These are phyloP conservation scores for Debaryomycetaceae sp. DNA, from an alignment of 1,139 yeast genomes.

Conservation along the genomic window DNA sequence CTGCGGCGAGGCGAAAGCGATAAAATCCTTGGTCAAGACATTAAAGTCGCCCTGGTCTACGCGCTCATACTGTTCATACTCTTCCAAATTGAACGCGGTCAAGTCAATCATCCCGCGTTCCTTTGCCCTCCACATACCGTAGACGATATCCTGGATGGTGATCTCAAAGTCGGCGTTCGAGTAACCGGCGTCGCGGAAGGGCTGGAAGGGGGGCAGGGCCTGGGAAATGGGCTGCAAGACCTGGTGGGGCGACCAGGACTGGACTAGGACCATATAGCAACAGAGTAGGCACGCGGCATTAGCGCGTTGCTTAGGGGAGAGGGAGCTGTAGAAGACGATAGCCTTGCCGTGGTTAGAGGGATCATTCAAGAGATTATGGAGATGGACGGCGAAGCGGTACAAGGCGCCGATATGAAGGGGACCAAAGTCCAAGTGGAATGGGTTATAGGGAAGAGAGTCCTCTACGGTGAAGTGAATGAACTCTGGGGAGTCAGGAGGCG, in stretches of 20 bases:
- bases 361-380: conserved; percentile 84
- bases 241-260: conserved; percentile 97
- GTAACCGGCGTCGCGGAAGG: conserved; percentile 95
- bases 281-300: conserved; percentile 92
- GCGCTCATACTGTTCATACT: conserved; percentile 85
- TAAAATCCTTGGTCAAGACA: conserved; percentile 81
- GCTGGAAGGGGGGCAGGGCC: conserved; percentile 86
- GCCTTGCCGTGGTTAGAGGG: conserved; percentile 79
- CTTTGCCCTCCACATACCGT: conserved; percentile 98
- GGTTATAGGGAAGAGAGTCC: conserved; percentile 80
- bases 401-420: conserved; percentile 89
- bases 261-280: conserved; percentile 90
- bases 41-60: conserved; percentile 97
- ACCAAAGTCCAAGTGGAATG: conserved; percentile 93
- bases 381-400: conserved; percentile 87
- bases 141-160: conserved; percentile 87
- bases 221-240: conserved; percentile 92
- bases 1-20: conserved; percentile 96
- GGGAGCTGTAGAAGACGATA: conserved; percentile 78
- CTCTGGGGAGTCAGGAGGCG: conserved; percentile 68
- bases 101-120: conserved; percentile 82
- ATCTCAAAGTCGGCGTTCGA: conserved; percentile 90
- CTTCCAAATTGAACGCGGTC: conserved; percentile 82
- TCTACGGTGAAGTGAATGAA: conserved; percentile 86
- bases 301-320: conserved; percentile 72